Evolutionary conservation across 1,284 basidiomycete genomes (phyloP), one percentile per base, ranked within the genome.

Genomic region (Butyriboletus appendiculatus): DNA sequence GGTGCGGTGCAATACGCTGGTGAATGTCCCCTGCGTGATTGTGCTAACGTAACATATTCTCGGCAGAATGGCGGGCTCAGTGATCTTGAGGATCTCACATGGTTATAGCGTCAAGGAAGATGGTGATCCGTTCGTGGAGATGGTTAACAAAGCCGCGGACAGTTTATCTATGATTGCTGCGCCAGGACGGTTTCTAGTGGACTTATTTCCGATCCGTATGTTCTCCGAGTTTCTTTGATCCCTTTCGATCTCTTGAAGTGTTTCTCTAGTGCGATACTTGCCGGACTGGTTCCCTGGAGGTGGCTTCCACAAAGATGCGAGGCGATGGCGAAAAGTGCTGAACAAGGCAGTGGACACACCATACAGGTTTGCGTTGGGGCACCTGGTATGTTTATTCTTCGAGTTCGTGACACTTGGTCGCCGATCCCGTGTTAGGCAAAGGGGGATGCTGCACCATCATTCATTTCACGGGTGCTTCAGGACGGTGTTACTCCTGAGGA

Each of bases 271-370:
- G 53, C 69, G 65, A 49, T 55, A 71, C 41, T 48, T 80, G 8
- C 80, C 79, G 0, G 72, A 74, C 47, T 81, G 79, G 79, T 48
- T 78, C 5, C 80, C 81, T 24, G 79, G 79, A 1, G 67, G 72
- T 30, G 68, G 71, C 1, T 81, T 81, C 60, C 69, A 76, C 59
- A 62, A 66, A 26, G 69, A 67, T 4, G 76, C 76, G 0, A 59
- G 64, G 7, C 53, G 59, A 11, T 80, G 75, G 75, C 65, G 65
- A 15, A 56, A 66, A 50, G 62, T 69, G 6, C 68, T 73, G 0
- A 52, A 42, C 1, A 59, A 66, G 18, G 69, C 76, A 58, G 66
- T 65, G 1, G 65, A 72, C 18, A 62, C 63, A 5, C 77, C 76
- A 1, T 74, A 71, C 44, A 51, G 62, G 4, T 72, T 71, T 45